phyloP scores from a whole-genome alignment of 2,329 filamentous ascomycete species.

The Chrysosporium queenslandicum region DNA sequence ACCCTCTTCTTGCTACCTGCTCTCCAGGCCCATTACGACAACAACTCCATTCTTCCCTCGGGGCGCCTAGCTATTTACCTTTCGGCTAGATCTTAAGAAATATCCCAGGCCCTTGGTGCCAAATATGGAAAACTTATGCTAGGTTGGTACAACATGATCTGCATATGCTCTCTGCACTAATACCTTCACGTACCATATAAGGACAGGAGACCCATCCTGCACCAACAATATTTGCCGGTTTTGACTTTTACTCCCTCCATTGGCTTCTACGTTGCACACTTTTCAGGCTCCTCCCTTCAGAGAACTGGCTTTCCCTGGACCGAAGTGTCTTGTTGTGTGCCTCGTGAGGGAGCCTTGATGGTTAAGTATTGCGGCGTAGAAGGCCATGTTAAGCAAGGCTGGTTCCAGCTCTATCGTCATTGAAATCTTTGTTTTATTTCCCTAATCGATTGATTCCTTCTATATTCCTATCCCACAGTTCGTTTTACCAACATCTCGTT shows the following conservation, averaged over 20 bases:
- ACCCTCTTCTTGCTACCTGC: constrained; percentile 1
- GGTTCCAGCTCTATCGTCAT: neutral
- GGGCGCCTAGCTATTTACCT: constrained; percentile 6
- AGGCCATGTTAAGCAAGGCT: constrained; percentile 10
- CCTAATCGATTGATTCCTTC: neutral
- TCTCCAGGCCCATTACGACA: neutral
- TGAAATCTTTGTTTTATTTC: neutral
- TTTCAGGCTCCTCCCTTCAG: constrained; percentile 2
- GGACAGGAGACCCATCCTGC: neutral
- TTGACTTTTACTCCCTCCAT: neutral
- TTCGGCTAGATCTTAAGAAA: constrained; percentile 5
- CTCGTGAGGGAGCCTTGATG: constrained; percentile 3
- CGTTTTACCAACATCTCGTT: neutral
- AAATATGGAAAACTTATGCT: constrained; percentile 11
- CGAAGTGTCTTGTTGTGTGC: neutral
- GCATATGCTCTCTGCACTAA: constrained; percentile 2
- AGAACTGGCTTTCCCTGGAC: constrained; percentile 3
- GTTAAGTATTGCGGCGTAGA: constrained; percentile 1
- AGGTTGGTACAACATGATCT: constrained; percentile 8
- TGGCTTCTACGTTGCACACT: neutral
- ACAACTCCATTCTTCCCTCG: neutral
- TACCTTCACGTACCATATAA: neutral
- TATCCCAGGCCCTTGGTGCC: constrained; percentile 3
- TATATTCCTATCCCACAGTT: neutral
- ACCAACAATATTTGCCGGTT: neutral